phyloP scores from a whole-genome alignment of 2,329 filamentous ascomycete genomes.

The Fonsecaea monophora region DNA sequence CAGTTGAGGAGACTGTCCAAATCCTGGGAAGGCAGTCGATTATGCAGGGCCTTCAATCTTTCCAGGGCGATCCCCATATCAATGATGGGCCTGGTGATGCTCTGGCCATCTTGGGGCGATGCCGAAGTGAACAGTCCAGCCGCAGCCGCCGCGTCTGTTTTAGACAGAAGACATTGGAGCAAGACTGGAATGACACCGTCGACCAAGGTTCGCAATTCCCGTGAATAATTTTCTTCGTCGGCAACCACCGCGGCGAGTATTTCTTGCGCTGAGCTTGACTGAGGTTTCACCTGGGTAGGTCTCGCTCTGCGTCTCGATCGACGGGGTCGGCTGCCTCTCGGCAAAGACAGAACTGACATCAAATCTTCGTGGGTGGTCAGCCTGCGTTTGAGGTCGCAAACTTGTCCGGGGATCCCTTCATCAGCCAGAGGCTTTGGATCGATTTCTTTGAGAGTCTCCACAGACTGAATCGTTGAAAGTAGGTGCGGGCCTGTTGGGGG shows the following conservation, averaged over 20 bases:
- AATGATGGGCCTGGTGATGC: constrained; percentile 83
- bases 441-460: constrained; percentile 54
- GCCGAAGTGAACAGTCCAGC: constrained; percentile 71
- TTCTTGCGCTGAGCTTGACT: constrained; percentile 71
- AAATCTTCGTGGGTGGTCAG: constrained; percentile 92
- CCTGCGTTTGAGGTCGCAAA: constrained; percentile 67
- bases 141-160: constrained; percentile 68
- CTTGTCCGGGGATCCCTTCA: constrained; percentile 50
- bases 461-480: constrained; percentile 65
- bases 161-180: constrained; percentile 79
- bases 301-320: constrained; percentile 80
- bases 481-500: constrained; percentile 61
- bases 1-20: constrained; percentile 76
- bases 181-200: constrained; percentile 95
- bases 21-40: constrained; percentile 76
- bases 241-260: constrained; percentile 79
- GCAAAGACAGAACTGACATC: constrained; percentile 83
- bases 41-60: constrained; percentile 79
- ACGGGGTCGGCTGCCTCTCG: constrained; percentile 69
- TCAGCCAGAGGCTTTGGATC: constrained; percentile 42
- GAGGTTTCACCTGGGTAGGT: constrained; percentile 63
- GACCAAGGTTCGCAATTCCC: constrained; percentile 89
- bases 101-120: constrained; percentile 61
- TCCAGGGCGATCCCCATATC: constrained; percentile 93
- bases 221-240: constrained; percentile 86